These are phyloP conservation scores for Hypericum androsaemum DNA, from an alignment of 345 rosid genomes.

Conservation along the genomic window DNA sequence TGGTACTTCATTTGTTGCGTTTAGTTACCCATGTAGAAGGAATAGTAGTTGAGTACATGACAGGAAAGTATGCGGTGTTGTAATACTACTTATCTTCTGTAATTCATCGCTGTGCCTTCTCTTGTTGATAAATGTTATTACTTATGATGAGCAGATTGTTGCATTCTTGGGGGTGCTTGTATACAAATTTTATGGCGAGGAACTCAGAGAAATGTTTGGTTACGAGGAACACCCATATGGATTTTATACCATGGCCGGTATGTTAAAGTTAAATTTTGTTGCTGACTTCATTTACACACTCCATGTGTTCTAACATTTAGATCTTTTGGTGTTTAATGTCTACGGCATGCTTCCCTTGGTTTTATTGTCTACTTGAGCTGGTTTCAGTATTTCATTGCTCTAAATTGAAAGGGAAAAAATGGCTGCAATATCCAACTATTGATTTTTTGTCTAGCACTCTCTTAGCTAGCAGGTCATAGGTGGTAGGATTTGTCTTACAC, in stretches of 20 bases:
- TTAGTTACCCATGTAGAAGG: not conserved
- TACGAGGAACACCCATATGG: slow-evolving; percentile 98
- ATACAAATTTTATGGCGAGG: slow-evolving; percentile 91
- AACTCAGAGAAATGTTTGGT: slow-evolving; percentile 94
- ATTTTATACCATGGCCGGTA: slow-evolving; percentile 95
- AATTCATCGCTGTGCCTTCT: no score
- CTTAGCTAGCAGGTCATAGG: no score
- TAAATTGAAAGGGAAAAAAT: no score
- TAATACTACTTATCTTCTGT: not conserved
- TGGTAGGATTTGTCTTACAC: no score
- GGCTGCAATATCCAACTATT: no score
- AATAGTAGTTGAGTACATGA: no score
- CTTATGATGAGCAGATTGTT: slow-evolving; percentile 54
- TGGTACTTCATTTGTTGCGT: slow-evolving; percentile 1
- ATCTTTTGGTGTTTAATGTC: no score
- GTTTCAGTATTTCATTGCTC: no score
- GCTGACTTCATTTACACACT: not conserved
- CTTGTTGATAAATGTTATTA: not conserved
- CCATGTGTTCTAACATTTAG: not conserved
- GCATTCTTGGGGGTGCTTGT: slow-evolving; percentile 87
- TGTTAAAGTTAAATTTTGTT: not conserved
- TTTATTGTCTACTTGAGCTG: no score
- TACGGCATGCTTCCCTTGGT: no score
- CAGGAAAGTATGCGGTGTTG: no score
- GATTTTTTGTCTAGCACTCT: no score